Evolutionary conservation across 164 flowering plant genomes (phyloP), one percentile per base, ranked within the genome.

Genomic region (Pachysandra terminalis): DNA sequence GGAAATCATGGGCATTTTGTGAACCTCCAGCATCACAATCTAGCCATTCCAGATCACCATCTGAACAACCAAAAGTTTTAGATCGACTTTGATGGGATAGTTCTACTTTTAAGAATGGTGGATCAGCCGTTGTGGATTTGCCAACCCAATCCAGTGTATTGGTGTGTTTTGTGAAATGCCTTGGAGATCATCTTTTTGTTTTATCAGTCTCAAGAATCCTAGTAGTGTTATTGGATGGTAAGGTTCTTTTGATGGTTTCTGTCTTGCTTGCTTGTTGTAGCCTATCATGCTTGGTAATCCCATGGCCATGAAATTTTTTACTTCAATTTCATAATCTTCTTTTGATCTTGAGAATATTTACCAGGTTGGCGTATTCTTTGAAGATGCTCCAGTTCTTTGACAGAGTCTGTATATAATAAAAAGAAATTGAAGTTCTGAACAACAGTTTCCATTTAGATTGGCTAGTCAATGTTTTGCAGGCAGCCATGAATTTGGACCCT

Each of bases 31-130:
- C n/a, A n/a, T 66, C 82, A 26, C 75, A 81, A 35, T 32, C 86
- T 32, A 80, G 68, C 65, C 74, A 75, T 22, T 53, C 71, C 16
- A 87, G 84, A 69, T 66, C 87, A 59, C 58, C 80, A n/a, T 65
- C 95, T 17, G 90, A 79, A 68, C 90, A 90, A 71, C 89, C 97
- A 2, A 87, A 90, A 22, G 85, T 91, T n/a, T 69, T 91, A 76
- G 98, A 93, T 79, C 77, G 91, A 77, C 84, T 93, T 41, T 90
- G 78, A 72, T 26, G 27, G 51, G 25, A 17, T 19, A 5, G 22
- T 19, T n/a, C n/a, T n/a, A n/a, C 40, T 21, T 26, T 8, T 21
- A 32, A 37, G 15, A 4, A 6, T 69, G 28, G 28, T 21, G 19
- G n/a, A 41, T 28, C 54, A 55, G 45, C 67, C 61, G 26, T 45